A percentile compares a stretch with the other conserved stretches of the same genome.
phyloP scores from a whole-genome alignment of 768 basidiomycete species.

The Gelatoporia subvermispora region DNA sequence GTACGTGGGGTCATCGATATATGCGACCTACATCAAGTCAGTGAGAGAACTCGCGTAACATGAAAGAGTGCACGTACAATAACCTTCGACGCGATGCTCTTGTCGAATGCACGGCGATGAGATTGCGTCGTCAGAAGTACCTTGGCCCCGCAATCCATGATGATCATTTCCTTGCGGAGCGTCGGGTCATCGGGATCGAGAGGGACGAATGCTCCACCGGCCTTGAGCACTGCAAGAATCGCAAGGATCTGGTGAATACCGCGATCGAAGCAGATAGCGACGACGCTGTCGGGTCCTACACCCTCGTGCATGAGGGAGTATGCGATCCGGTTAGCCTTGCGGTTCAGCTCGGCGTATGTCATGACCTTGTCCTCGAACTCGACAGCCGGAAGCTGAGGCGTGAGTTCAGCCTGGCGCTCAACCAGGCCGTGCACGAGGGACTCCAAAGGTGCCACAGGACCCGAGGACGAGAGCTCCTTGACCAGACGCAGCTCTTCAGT shows the following conservation, averaged over 20 bases:
- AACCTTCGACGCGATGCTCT: slow-evolving; percentile 7
- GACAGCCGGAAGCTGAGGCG: slow-evolving; percentile 18
- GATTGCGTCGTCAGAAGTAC: slow-evolving; percentile 22
- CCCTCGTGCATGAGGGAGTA: slow-evolving; percentile 22
- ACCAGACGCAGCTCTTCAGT: slow-evolving; percentile 15
- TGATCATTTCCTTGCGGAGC: slow-evolving; percentile 24
- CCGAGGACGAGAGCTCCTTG: slow-evolving; percentile 22
- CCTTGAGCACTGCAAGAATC: slow-evolving; percentile 28
- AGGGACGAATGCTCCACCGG: slow-evolving; percentile 24
- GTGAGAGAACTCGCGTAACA: not conserved
- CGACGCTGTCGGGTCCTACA: slow-evolving; percentile 20
- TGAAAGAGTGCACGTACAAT: slow-evolving; percentile 12
- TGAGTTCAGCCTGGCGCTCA: slow-evolving; percentile 13
- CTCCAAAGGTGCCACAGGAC: slow-evolving; percentile 10
- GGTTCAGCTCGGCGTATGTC: slow-evolving; percentile 8
- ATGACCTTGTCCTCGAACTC: slow-evolving; percentile 17
- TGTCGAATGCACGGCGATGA: slow-evolving; percentile 14
- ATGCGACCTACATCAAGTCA: slow-evolving; percentile 15
- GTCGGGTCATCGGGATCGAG: slow-evolving; percentile 27
- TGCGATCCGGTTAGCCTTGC: slow-evolving; percentile 3
- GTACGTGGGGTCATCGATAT: slow-evolving; percentile 26
- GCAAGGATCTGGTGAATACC: slow-evolving; percentile 25
- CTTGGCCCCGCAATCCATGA: slow-evolving; percentile 23
- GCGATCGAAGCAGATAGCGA: slow-evolving; percentile 26
- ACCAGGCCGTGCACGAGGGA: slow-evolving; percentile 7